A percentile compares a stretch with the other conserved stretches of the same genome.
phyloP scores from a whole-genome alignment of 768 basidiomycete species.

The Pisolithus orientalis region DNA sequence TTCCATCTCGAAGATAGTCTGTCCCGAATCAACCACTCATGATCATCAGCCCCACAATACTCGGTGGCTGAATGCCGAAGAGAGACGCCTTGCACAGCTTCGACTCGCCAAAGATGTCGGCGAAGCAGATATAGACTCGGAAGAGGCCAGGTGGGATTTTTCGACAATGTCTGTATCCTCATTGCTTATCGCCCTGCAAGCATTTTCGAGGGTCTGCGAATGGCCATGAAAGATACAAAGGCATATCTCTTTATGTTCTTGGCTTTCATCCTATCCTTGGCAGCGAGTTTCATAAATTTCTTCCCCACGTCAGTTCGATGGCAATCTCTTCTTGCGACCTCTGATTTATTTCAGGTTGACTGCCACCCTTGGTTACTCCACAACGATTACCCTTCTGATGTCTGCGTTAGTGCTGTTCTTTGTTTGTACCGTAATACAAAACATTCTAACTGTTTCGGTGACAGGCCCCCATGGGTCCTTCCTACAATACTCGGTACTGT shows the following conservation, averaged over 20 bases:
- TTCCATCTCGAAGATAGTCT: background rate
- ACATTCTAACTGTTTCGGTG: background rate
- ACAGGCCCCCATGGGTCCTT: slow-evolving; percentile 60
- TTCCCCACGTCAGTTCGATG: slow-evolving; percentile 39
- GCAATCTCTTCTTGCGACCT: background rate
- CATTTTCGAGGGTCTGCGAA: slow-evolving; percentile 42
- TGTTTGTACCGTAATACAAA: background rate
- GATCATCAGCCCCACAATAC: slow-evolving; percentile 51
- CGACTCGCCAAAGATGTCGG: slow-evolving; percentile 64
- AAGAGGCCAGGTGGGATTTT: too few relatives aligned
- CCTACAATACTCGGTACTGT: slow-evolving; percentile 42
- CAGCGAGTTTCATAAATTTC: slow-evolving; percentile 57
- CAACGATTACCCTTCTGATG: slow-evolving; percentile 52
- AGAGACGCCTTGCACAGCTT: slow-evolving; percentile 55
- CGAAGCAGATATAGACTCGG: slow-evolving; percentile 58
- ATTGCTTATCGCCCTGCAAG: slow-evolving; percentile 23
- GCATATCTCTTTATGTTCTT: slow-evolving; percentile 50
- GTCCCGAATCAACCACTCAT: too few relatives aligned
- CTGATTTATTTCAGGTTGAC: slow-evolving; percentile 36
- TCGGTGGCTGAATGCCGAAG: slow-evolving; percentile 44
- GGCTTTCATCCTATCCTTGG: slow-evolving; percentile 43
- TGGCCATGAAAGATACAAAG: slow-evolving; percentile 53
- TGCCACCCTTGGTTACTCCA: slow-evolving; percentile 53
- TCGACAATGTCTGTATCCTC: too few relatives aligned
- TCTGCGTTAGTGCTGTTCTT: slow-evolving; percentile 40